Evolutionary conservation across 116 monocot species (phyloP), one percentile per base, ranked within the genome.

Genomic region (Iris pallida): DNA sequence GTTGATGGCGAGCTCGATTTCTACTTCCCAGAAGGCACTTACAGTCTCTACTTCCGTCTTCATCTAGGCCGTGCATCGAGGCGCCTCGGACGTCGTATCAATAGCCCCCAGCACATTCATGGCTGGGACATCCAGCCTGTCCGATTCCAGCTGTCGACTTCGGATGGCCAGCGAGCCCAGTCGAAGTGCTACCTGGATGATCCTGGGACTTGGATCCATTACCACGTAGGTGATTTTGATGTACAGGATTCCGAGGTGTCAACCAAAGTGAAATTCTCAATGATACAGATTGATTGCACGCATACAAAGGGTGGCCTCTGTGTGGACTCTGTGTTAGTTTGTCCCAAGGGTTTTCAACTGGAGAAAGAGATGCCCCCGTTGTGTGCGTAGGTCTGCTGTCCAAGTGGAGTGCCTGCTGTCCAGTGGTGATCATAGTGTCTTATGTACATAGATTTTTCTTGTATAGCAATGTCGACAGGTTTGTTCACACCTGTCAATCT

Each of bases 71-170:
- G 82, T 9, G 64, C 91, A 6, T 75, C 75, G 5, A 74, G 67
- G 53, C 77, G 91, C 6, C 70, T 91, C 6, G 78, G 88, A 48
- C 80, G 84, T 42, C 73, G 85, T 12, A 68, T 59, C 53, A 85
- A 73, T 48, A 82, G 66, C 64, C 55, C 76, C 10, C 80, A 77
- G 49, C 88, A 88, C 57, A 66, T 91, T 57, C 91, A 91, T 14
- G 91, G 91, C n/a, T 91, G 91, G 91, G 85, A 87, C 43, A 75
- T 78, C 52, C 85, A 85, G 48, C 91, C 91, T 6, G 91, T 91
- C 16, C 75, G 71, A 0, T 91, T 91, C 53, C 85, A 88, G 65
- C 67, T 91, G 6, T 85, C 78, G 1, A 85, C 91, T 19, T 85
- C 88, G 2, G 78, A 75, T 48, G 88, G 80, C 15, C 91, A 88